These are phyloP conservation scores for Neopestalotiopsis clavispora DNA, from an alignment of 2,329 filamentous ascomycete species.

Conservation along the genomic window DNA sequence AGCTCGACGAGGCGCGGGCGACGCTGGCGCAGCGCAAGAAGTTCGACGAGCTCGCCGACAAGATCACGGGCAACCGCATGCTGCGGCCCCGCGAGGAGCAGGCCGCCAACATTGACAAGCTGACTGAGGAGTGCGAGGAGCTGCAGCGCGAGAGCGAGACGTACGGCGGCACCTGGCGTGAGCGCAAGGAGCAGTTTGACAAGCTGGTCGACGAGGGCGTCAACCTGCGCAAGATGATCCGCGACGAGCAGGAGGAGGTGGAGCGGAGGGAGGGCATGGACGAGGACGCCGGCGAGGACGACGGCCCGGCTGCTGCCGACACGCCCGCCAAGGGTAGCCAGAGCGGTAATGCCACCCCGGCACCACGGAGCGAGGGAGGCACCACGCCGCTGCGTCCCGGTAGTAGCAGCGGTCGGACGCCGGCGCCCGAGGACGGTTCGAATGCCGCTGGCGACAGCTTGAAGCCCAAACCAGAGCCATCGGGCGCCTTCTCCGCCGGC, in stretches of 20 bases:
- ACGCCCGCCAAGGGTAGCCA: slow-evolving; percentile 54
- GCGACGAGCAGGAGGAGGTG: slow-evolving; percentile 94
- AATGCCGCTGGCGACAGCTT: slow-evolving; percentile 34
- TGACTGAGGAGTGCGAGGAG: slow-evolving; percentile 87
- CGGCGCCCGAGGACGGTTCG: slow-evolving; percentile 37
- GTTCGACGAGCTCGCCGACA: slow-evolving; percentile 87
- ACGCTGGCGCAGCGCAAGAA: slow-evolving; percentile 79
- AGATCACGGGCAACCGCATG: slow-evolving; percentile 81
- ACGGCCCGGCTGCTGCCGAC: slow-evolving; percentile 39
- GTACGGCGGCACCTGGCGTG: slow-evolving; percentile 82
- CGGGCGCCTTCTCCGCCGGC: slow-evolving; percentile 41
- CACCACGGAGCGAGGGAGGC: slow-evolving; percentile 34
- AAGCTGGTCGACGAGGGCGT: slow-evolving; percentile 91
- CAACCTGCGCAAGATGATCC: slow-evolving; percentile 81
- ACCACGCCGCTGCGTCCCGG: slow-evolving; percentile 46
- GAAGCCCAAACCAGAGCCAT: slow-evolving; percentile 37
- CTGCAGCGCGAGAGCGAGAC: slow-evolving; percentile 83
- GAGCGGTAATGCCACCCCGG: slow-evolving; percentile 57
- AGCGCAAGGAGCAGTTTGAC: slow-evolving; percentile 85
- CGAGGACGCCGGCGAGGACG: slow-evolving; percentile 53
- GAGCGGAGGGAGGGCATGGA: slow-evolving; percentile 85
- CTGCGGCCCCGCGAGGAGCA: slow-evolving; percentile 87
- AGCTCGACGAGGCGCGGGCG: slow-evolving; percentile 77
- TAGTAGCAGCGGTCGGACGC: slow-evolving; percentile 39
- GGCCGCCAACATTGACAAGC: slow-evolving; percentile 74